Conservation (phyloP, 768 basidiomycete species). For the Leccinum rimulosum region DNA sequence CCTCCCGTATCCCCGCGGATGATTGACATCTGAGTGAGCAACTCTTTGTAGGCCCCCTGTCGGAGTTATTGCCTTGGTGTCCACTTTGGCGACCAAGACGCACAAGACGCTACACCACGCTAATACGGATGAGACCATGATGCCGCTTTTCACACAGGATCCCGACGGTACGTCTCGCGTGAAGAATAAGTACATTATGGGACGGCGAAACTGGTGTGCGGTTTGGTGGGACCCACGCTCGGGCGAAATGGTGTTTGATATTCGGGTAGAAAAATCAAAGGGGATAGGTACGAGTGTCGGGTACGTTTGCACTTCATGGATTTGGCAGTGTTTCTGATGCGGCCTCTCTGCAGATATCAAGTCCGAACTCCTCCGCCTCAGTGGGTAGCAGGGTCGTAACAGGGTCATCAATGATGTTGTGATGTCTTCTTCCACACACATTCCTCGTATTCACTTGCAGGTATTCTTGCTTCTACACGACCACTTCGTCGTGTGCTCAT, state of each 20-base stretch:
- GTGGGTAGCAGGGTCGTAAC: slow-evolving; percentile 29
- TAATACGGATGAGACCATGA: slow-evolving; percentile 86
- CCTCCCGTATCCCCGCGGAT: background rate
- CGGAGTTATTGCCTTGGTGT: slow-evolving; percentile 76
- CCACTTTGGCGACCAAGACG: slow-evolving; percentile 71
- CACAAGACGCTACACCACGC: slow-evolving; percentile 84
- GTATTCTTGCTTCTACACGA: background rate
- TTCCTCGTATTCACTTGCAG: background rate
- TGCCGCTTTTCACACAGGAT: slow-evolving; percentile 75
- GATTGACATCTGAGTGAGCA: background rate
- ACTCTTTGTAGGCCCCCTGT: slow-evolving; percentile 49
- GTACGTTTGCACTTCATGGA: slow-evolving; percentile 38
- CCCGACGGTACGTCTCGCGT: slow-evolving; percentile 66
- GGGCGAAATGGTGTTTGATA: slow-evolving; percentile 74
- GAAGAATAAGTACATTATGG: slow-evolving; percentile 83
- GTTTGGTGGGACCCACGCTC: slow-evolving; percentile 55
- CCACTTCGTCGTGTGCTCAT: background rate
- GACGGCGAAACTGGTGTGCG: slow-evolving; percentile 83
- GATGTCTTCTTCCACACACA: background rate
- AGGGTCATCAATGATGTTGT: slow-evolving; percentile 8
- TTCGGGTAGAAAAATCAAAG: slow-evolving; percentile 83
- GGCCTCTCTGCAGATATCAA: slow-evolving; percentile 37
- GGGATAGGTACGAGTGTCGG: slow-evolving; percentile 79
- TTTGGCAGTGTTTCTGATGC: background rate
- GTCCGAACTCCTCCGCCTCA: slow-evolving; percentile 43